Evolutionary conservation across 192 early-diverging fungal genomes (phyloP), one percentile per base, ranked within the genome.

Genomic region (Piromyces sp.): DNA sequence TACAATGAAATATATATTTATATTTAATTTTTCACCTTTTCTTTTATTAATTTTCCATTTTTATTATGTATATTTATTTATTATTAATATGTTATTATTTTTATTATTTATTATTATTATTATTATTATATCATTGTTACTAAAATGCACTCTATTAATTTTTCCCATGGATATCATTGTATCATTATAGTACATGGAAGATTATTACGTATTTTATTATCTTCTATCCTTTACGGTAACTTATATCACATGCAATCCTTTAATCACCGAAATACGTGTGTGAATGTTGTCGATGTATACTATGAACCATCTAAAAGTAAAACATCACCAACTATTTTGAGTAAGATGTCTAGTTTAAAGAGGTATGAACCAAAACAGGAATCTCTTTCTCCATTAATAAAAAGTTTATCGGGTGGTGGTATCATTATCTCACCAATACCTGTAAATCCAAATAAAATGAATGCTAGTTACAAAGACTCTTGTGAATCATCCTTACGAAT

Each of bases 151-250:
- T n/a, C n/a, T 38, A 38, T 38, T 38, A 14, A 38, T 38, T 13
- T 38, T 13, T 38, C 37, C 14, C 6, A 14, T 1, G 1, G 14
- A 13, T 13, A 51, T 40, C 16, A 40, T 40, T 40, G 1, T 9
- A 40, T 40, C n/a, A 79, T 79, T 51, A 81, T 80, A 82, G 85
- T 89, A 5, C 89, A 90, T 83, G 89, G 89, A 28, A 84, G 89
- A 42, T 85, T 89, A 26, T 82, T 90, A 26, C 87, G 89, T 51
- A 89, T 90, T 79, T 82, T 90, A 30, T 84, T 90, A 79, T 85
- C 89, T 29, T 86, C 85, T n/a, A 80, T 90, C 11, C 38, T 90
- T 16, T 85, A 82, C 80, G 81, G 81, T 17, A 84, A 84, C 22
- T 83, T 90, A 29, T 82, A 82, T 16, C 80, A 85, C 80, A 90